Evolutionary conservation across 805 yeast species (phyloP).

Genomic region (Kluyveromyces starmeri): DNA sequence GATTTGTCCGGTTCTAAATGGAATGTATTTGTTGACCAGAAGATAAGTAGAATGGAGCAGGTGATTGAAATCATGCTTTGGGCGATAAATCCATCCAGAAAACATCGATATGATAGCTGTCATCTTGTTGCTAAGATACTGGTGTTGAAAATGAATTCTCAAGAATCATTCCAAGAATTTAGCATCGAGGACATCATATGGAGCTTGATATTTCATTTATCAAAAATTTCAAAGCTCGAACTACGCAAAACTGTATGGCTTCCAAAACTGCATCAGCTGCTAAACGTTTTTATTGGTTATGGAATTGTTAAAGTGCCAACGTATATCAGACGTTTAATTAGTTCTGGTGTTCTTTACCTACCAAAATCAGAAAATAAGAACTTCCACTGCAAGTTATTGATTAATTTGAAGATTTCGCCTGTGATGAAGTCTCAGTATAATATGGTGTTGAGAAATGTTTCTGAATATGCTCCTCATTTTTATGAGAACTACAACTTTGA

Average conservation of each 20-base stretch:
- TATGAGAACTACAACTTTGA: conserved; percentile 30
- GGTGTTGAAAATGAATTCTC: conserved; percentile 21
- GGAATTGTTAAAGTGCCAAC: conserved; percentile 40
- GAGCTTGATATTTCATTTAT: conserved; percentile 30
- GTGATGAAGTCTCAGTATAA: conserved; percentile 45
- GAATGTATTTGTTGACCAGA: conserved; percentile 24
- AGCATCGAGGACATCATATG: conserved; percentile 32
- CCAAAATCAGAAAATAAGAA: conserved; percentile 42
- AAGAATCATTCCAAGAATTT: conserved; percentile 23
- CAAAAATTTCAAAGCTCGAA: conserved; percentile 28
- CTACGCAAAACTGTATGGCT: conserved; percentile 16
- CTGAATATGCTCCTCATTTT: conserved; percentile 31
- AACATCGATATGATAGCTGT: conserved; percentile 23
- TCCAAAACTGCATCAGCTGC: conserved; percentile 34
- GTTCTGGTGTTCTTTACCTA: conserved; percentile 74
- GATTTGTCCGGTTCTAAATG: conserved; percentile 25
- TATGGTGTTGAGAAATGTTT: conserved; percentile 43
- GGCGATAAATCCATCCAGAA: conserved; percentile 26
- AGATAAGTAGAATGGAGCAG: conserved; percentile 16
- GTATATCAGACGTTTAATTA: conserved; percentile 71
- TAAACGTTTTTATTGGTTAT: conserved; percentile 35
- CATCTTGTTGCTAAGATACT: conserved; percentile 25
- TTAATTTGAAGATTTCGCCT: conserved; percentile 46
- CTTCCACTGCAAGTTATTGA: conserved; percentile 48
- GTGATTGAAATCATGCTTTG: conserved; percentile 25